Evolutionary conservation across 805 yeast species (phyloP).

Genomic region (Metschnikowia gruessii): DNA sequence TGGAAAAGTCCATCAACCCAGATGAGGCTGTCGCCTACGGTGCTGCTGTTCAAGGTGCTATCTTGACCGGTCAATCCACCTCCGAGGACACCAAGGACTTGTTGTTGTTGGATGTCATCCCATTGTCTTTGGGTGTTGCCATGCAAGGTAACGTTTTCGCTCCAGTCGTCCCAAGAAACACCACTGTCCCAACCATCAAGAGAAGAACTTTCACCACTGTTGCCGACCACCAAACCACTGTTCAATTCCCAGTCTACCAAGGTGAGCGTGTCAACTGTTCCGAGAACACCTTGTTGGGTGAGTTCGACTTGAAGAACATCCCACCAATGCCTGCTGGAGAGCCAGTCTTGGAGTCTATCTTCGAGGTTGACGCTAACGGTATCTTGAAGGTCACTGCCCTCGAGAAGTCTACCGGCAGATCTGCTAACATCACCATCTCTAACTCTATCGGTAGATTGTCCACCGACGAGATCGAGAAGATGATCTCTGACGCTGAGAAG

Average conservation of each 20-base stretch:
- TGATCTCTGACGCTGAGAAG: constrained; percentile 48
- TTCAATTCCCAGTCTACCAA: constrained; percentile 51
- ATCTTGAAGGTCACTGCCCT: constrained; percentile 50
- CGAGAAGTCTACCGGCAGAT: constrained; percentile 49
- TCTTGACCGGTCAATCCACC: constrained; percentile 49
- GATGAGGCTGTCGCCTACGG: constrained; percentile 99
- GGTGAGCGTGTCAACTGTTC: constrained; percentile 53
- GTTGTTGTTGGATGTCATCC: constrained; percentile 49
- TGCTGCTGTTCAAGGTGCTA: constrained; percentile 97
- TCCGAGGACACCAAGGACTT: constrained; percentile 50
- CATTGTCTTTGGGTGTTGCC: constrained; percentile 50
- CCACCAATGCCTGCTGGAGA: constrained; percentile 52
- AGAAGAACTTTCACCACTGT: constrained; percentile 52
- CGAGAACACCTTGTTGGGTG: constrained; percentile 50
- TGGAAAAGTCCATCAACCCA: constrained; percentile 96
- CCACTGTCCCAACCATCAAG: constrained; percentile 50
- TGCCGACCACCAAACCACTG: constrained; percentile 50
- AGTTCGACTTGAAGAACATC: constrained; percentile 49
- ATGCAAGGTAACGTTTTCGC: constrained; percentile 52
- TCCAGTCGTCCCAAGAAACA: constrained; percentile 51
- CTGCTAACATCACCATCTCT: constrained; percentile 49
- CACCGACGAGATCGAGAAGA: constrained; percentile 48
- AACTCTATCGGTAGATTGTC: constrained; percentile 51
- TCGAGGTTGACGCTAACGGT: constrained; percentile 51
- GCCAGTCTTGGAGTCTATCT: constrained; percentile 49